Base-by-base conservation (phyloP, 768 basidiomycete species). In the Chiua virens region DNA sequence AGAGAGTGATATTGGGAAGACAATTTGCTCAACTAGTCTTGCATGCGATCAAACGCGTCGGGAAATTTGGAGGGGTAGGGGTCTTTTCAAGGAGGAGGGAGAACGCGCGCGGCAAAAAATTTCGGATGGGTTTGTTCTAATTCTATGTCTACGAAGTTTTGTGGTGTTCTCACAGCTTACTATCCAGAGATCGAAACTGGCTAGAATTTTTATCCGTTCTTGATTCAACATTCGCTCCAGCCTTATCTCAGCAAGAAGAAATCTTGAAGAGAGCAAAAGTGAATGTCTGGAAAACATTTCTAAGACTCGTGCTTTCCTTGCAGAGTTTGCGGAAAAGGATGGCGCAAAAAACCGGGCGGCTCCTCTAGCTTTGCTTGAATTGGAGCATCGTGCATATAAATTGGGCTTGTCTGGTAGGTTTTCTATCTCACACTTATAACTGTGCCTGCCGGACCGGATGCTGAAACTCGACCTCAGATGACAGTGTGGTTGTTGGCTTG, bases 171-270 rank as follows among this genome's bases (percentile, higher is more conserved):
- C 14, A 49, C 17, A 39, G 13, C 42, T 51, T 39, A 84, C 27
- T 1, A 20, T 55, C 39, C 47, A 81, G 90, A 34, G 87, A 92
- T 60, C 85, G 89, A 34, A 92, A 92, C 60, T 93, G 92, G 91
- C 74, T 89, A 6, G 89, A 91, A 60, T 91, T 92, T 63, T 66
- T 89, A 38, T 79, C 89, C 7, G 69, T 92, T 20, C 68, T 92
- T 6, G 85, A 92, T 54, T 83, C 81, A 2, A 76, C 84, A 9
- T 85, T 92, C 55, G 66, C 71, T 35, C 66, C 73, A 44, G 47
- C 75, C 36, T 60, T 67, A 1, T 56, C 66, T 39, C 57, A 59
- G 11, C 53, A 54, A 38, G 47, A 61, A 5, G 64, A 62, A 7
- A 45, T 67, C 18, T 63, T 65, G 72, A 76, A 36, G 65, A 66